Percentiles rank a stretch among this genome's conserved stretches.
Evolutionary conservation across 176 grass and related monocot genomes (phyloP).

Genomic region (Paspalum notatum): DNA sequence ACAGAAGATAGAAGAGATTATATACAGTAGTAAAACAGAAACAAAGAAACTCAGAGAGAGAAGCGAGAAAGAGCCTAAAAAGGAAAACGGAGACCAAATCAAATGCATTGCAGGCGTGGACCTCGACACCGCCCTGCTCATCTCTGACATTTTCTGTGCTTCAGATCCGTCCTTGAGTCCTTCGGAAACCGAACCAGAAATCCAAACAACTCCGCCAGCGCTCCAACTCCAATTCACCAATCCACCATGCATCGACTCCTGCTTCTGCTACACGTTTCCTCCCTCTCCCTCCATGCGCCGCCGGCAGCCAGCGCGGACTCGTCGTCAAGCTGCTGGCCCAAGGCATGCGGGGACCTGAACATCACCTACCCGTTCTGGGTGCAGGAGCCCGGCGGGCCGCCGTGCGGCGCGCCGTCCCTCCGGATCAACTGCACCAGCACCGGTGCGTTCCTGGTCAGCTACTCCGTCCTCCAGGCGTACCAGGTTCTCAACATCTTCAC

Average conservation of each 20-base stretch:
- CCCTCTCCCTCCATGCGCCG: neutral
- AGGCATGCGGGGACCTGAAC: neutral
- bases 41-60: no score
- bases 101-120: no score
- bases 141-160: no score
- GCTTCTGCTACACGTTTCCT: neutral
- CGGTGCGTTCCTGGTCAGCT: neutral
- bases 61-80: no score
- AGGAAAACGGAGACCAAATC: no score
- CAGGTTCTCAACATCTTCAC: neutral
- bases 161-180: no score
- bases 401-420: slow-evolving; percentile 32
- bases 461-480: accelerated
- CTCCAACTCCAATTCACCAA: no score
- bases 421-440: slow-evolving; percentile 31
- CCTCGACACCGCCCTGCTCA: no score
- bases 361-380: slow-evolving; percentile 47
- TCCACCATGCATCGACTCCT: neutral
- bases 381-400: neutral
- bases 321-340: neutral
- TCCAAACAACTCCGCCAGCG: no score
- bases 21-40: no score
- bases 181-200: no score
- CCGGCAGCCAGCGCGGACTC: neutral
- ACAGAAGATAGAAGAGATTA: no score